Evolutionary conservation across 805 yeast genomes (phyloP).

Genomic region (Wickerhamiella musiphila): DNA sequence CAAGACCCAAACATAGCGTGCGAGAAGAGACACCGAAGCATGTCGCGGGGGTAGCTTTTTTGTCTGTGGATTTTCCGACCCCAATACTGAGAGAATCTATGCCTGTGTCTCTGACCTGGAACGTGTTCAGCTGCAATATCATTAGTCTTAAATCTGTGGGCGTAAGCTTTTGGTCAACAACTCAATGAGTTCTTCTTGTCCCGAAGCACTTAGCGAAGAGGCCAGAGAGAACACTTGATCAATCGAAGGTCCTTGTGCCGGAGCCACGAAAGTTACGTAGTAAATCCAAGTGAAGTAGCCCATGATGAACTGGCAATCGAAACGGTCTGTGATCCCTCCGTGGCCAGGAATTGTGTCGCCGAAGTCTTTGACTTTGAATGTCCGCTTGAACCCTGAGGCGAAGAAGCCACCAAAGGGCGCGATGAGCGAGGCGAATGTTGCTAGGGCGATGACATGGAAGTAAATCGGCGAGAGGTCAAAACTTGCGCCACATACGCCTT

Average conservation of each 20-base stretch:
- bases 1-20: too few species aligned
- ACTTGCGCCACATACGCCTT: constrained; percentile 31
- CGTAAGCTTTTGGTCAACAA: constrained; percentile 1
- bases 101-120: too few species aligned
- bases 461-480: constrained; percentile 70
- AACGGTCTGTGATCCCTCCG: constrained; percentile 94
- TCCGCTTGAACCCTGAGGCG: constrained; percentile 93
- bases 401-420: constrained; percentile 99
- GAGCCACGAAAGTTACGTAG: constrained; percentile 79
- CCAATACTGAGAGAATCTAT: too few species aligned
- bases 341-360: constrained; percentile 99
- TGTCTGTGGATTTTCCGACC: too few species aligned
- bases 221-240: neutral
- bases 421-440: constrained; percentile 88
- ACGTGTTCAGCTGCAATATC: too few species aligned
- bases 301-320: constrained; percentile 96
- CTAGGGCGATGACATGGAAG: constrained; percentile 69
- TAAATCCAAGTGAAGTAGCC: constrained; percentile 87
- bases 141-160: too few species aligned
- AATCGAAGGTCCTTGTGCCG: constrained; percentile 22
- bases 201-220: neutral
- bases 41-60: too few species aligned
- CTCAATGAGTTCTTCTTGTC: neutral
- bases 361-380: constrained; percentile 90
- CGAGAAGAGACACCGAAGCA: too few species aligned